Percentiles rank a stretch among this genome's conserved stretches.
These are phyloP conservation scores for Neocatenulostroma microsporum DNA, from an alignment of 2,329 filamentous ascomycete genomes.

Conservation along the genomic window DNA sequence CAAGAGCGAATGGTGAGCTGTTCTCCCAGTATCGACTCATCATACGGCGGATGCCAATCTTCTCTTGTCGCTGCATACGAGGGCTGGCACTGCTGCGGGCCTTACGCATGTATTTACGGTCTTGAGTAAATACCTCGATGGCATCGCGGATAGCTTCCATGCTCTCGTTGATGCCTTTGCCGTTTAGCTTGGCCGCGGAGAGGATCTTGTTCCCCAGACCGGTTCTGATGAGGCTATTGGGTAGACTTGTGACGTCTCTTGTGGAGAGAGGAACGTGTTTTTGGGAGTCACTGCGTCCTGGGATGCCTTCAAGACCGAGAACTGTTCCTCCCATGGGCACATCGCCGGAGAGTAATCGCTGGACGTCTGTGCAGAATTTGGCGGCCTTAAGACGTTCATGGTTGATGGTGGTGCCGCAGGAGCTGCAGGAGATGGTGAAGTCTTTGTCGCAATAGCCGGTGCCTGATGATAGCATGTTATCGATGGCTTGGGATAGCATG, in stretches of 20 bases:
- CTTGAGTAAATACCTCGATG: slow-evolving; percentile 42
- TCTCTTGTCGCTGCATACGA: slow-evolving; percentile 15
- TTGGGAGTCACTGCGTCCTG: too few species aligned
- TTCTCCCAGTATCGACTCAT: slow-evolving; percentile 66
- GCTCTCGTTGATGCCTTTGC: slow-evolving; percentile 5
- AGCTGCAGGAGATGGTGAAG: slow-evolving; percentile 45
- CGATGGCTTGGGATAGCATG: slow-evolving; percentile 27
- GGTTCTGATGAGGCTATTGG: slow-evolving; percentile 35
- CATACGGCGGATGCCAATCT: slow-evolving; percentile 53
- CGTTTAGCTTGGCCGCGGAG: background rate
- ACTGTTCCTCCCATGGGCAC: slow-evolving; percentile 62
- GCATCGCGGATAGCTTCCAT: slow-evolving; percentile 47
- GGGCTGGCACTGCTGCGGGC: slow-evolving; percentile 21
- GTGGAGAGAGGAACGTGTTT: too few species aligned
- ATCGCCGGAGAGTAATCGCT: slow-evolving; percentile 39
- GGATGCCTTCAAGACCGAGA: slow-evolving; percentile 49
- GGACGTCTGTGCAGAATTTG: slow-evolving; percentile 54
- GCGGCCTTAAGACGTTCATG: slow-evolving; percentile 54
- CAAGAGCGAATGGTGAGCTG: slow-evolving; percentile 54
- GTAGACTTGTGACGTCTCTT: slow-evolving; percentile 3
- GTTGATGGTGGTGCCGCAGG: slow-evolving; percentile 45
- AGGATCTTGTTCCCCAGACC: slow-evolving; percentile 38
- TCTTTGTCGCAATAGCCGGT: slow-evolving; percentile 54
- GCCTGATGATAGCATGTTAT: slow-evolving; percentile 33
- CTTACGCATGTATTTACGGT: slow-evolving; percentile 32